Conservation (phyloP, 108 stramenopile genomes). For the Bacterosira constricta region DNA sequence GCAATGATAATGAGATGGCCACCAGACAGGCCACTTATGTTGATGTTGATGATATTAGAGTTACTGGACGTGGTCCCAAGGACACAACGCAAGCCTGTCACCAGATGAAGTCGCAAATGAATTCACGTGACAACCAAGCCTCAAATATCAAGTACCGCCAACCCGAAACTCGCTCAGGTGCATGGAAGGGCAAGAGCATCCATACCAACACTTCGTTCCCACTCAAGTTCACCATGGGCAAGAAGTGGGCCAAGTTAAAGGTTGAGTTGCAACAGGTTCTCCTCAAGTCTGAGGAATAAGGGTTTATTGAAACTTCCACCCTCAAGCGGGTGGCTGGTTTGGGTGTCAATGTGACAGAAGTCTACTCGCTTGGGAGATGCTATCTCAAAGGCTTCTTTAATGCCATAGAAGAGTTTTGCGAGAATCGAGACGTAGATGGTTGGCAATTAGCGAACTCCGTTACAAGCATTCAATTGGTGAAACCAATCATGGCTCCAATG, state of each 20-base stretch:
- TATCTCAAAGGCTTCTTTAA: slow-evolving; percentile 20
- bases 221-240: neutral
- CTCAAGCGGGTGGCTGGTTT: slow-evolving; percentile 13
- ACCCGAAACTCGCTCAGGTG: neutral
- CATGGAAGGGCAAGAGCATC: slow-evolving; percentile 1
- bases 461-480: neutral
- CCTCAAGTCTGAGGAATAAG: neutral
- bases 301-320: neutral
- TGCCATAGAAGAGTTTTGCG: slow-evolving; percentile 11
- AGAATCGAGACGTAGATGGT: slow-evolving; percentile 16
- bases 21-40: slow-evolving; percentile 21
- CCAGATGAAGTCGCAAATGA: neutral
- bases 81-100: neutral
- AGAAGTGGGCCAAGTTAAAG: neutral
- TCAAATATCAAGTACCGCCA: neutral
- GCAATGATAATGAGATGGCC: slow-evolving; percentile 39
- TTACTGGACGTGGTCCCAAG: neutral
- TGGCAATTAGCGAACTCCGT: slow-evolving; percentile 6
- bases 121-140: neutral
- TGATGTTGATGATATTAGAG: slow-evolving; percentile 39
- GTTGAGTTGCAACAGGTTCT: neutral
- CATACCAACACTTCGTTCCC: neutral
- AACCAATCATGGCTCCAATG: neutral
- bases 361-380: slow-evolving; percentile 8
- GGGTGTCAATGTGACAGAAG: neutral